phyloP scores from a whole-genome alignment of 208 protist genomes.

The Kentomonas sorsogonicus region DNA sequence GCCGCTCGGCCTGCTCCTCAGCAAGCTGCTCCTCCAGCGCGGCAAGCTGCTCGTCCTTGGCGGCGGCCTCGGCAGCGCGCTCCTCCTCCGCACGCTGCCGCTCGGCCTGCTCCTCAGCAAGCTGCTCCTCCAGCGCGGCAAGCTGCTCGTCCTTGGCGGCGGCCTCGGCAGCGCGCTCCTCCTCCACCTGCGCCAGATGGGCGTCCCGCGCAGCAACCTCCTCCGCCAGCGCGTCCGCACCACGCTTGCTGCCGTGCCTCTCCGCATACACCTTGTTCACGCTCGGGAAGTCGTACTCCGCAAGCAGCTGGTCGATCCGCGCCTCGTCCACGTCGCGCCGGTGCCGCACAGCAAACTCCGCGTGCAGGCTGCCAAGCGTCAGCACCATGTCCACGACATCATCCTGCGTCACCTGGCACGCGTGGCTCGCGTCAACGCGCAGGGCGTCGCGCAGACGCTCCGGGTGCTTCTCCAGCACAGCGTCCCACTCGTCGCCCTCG shows the following conservation, averaged over 20 bases:
- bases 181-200: too few species aligned
- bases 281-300: constrained; percentile 28
- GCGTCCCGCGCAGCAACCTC: too few species aligned
- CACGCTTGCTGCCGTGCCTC: not conserved
- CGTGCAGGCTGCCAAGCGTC: constrained; percentile 26
- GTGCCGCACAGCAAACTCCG: constrained; percentile 28
- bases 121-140: too few species aligned
- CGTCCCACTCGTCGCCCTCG: constrained; percentile 26
- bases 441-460: constrained; percentile 24
- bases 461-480: constrained; percentile 13
- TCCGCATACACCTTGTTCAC: constrained; percentile 23
- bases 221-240: constrained; percentile 9
- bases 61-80: too few species aligned
- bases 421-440: constrained; percentile 17
- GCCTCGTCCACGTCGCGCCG: constrained; percentile 24
- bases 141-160: too few species aligned
- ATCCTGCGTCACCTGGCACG: constrained; percentile 28
- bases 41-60: too few species aligned
- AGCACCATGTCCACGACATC: constrained; percentile 26
- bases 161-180: too few species aligned
- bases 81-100: too few species aligned
- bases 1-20: too few species aligned
- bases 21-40: too few species aligned
- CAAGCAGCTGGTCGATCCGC: constrained; percentile 26
- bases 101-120: too few species aligned